These are phyloP conservation scores for Rhodotorula sp. DNA, from an alignment of 1,284 basidiomycete genomes.

Conservation along the genomic window DNA sequence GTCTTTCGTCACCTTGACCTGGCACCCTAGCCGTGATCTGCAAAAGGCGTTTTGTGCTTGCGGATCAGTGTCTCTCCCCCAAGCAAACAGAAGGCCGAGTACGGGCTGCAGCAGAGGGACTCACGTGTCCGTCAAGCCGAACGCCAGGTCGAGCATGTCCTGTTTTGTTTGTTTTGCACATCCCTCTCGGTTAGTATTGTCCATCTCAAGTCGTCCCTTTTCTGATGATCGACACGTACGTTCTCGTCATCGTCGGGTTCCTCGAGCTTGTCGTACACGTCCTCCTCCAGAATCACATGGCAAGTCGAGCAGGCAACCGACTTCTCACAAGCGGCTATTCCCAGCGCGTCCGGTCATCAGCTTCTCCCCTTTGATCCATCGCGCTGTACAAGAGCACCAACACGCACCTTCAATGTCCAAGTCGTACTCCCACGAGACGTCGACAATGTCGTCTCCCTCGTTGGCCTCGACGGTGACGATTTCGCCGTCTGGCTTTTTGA, in stretches of 20 bases:
- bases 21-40: constrained; percentile 64
- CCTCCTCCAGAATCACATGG: constrained; percentile 82
- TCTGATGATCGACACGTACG: background rate
- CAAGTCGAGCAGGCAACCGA: constrained; percentile 97
- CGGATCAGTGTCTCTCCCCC: background rate
- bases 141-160: constrained; percentile 97
- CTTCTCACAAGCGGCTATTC: constrained; percentile 75
- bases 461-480: constrained; percentile 79
- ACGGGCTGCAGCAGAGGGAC: constrained; percentile 38
- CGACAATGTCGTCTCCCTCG: constrained; percentile 88
- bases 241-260: constrained; percentile 92
- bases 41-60: background rate
- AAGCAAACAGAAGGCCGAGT: background rate
- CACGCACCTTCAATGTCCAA: constrained; percentile 87
- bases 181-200: background rate
- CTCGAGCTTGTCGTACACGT: constrained; percentile 78
- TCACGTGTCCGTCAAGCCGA: constrained; percentile 91
- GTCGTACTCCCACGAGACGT: constrained; percentile 91
- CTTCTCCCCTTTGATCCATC: background rate
- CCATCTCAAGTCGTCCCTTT: too few species aligned
- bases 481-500: constrained; percentile 81
- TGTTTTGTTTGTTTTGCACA: constrained; percentile 45
- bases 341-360: too few species aligned
- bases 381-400: too few species aligned
- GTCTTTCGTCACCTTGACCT: constrained; percentile 77